phyloP scores from a whole-genome alignment of 345 rosid species.

The Pistacia atlantica region DNA sequence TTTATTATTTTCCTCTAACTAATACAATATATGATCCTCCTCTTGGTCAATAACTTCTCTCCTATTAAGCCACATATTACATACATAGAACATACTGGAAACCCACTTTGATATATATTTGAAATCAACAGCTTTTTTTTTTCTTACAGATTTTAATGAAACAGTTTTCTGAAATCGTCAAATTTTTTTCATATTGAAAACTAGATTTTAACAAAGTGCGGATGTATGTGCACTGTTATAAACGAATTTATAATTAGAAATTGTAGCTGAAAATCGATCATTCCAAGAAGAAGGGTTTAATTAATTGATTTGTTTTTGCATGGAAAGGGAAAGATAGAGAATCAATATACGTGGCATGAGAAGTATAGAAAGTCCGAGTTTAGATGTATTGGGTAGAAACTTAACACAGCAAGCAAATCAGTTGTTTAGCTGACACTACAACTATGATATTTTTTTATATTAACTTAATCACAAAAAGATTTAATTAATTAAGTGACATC shows the following conservation, averaged over 20 bases:
- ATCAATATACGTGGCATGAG: slow-evolving; percentile 41
- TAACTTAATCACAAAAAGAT: not conserved
- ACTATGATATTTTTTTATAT: slow-evolving; percentile 27
- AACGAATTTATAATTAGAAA: no score
- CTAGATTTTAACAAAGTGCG: no score
- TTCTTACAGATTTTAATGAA: no score
- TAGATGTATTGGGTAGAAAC: slow-evolving; percentile 83
- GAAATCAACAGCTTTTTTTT: no score
- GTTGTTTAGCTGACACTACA: slow-evolving; percentile 61
- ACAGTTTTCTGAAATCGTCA: no score
- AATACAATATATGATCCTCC: slow-evolving; percentile 4
- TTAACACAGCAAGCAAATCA: slow-evolving; percentile 65
- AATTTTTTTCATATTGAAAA: no score
- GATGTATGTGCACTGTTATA: no score
- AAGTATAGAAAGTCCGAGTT: slow-evolving; percentile 59
- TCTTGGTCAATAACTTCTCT: slow-evolving; percentile 6
- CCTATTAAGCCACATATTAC: not conserved
- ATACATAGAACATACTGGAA: not conserved
- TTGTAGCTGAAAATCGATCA: not conserved
- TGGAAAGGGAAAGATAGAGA: slow-evolving; percentile 30
- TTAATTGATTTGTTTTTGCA: slow-evolving; percentile 20
- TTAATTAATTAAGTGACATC: slow-evolving; percentile 38
- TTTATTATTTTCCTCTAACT: slow-evolving; percentile 5
- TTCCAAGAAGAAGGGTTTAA: not conserved
- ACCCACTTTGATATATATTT: no score